Base-by-base conservation (phyloP, 148 eudicot genomes). In the Heliosperma pusillum region DNA sequence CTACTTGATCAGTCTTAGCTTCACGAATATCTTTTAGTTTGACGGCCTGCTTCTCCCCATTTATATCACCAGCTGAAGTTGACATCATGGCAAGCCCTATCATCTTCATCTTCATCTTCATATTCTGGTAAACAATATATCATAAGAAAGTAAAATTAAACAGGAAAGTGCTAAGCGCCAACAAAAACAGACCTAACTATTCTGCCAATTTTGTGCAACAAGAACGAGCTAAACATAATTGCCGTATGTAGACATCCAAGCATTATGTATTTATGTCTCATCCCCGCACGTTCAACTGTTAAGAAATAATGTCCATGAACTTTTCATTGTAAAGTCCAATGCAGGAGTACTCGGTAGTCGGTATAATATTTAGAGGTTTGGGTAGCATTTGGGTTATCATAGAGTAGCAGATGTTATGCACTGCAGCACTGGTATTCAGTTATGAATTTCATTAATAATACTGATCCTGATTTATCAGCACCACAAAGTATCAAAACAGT, bases 81-180 rank as follows among this genome's bases (percentile, higher is more conserved):
- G 98, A 91, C 72, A 87, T 74, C 60, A 82, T 36, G 13, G 92
- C 89, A 82, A 79, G 77, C 70, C 87, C 88, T 74, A 84, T 91
- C 50, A 82, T 69, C 68, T 74, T 79, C 33, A 82, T 75, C 74
- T 85, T 85, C n/a, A n/a, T n/a, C n/a, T n/a, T n/a, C n/a, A n/a
- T n/a, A n/a, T n/a, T n/a, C 96, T 93, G 83, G 66, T 75, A 71
- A 61, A 56, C 22, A 78, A 76, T 10, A n/a, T n/a, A 27, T 13
- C 20, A 61, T 73, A n/a, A 69, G 66, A 63, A 42, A 57, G 19
- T 36, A 21, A 26, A 76, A 47, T 47, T 44, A 13, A 78, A 30
- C 13, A 16, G 17, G 44, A 33, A 42, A 58, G 11, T 27, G 3
- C 27, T 10, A 19, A 36, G 45, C 4, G 4, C 47, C 8, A 15